A percentile compares a stretch with the other conserved stretches of the same genome.
Conservation (phyloP, 2,329 filamentous ascomycete species). For the Claviceps monticola region DNA sequence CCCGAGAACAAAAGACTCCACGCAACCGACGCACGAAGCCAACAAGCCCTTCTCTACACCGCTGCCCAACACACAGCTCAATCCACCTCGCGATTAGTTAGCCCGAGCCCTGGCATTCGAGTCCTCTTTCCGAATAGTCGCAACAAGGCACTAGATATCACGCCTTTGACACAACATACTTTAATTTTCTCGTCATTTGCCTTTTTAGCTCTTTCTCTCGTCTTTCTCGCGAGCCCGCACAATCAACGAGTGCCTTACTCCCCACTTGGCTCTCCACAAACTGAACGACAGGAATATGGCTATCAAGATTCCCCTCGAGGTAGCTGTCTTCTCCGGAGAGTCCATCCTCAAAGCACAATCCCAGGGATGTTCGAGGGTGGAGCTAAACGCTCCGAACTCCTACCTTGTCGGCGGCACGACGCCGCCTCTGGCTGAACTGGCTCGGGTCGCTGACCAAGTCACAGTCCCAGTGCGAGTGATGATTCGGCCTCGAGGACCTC, state of each 20-base stretch:
- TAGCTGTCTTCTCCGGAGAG: constrained; percentile 37
- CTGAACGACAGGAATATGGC: not conserved
- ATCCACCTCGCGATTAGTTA: not conserved
- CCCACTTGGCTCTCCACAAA: not conserved
- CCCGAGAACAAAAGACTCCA: not conserved
- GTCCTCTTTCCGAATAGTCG: not conserved
- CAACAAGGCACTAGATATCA: not conserved
- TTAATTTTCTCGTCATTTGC: not conserved
- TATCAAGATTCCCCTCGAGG: constrained; percentile 27
- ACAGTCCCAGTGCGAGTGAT: constrained; percentile 35
- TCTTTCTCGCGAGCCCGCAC: not conserved
- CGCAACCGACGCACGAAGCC: not conserved
- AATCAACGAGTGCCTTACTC: not conserved
- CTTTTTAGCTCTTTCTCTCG: not conserved
- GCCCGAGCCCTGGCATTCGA: not conserved
- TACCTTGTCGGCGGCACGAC: constrained; percentile 39
- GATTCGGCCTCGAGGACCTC: constrained; percentile 33
- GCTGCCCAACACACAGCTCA: not conserved
- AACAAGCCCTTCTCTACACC: not conserved
- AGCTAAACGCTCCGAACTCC: constrained; percentile 38
- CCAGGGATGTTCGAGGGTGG: constrained; percentile 35
- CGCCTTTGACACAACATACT: not conserved
- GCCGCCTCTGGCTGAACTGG: constrained; percentile 28
- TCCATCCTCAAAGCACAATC: constrained; percentile 25
- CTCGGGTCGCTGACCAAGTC: constrained; percentile 13